These are phyloP conservation scores for Corymbia calophylla DNA, from an alignment of 441 rosid species.

Conservation along the genomic window DNA sequence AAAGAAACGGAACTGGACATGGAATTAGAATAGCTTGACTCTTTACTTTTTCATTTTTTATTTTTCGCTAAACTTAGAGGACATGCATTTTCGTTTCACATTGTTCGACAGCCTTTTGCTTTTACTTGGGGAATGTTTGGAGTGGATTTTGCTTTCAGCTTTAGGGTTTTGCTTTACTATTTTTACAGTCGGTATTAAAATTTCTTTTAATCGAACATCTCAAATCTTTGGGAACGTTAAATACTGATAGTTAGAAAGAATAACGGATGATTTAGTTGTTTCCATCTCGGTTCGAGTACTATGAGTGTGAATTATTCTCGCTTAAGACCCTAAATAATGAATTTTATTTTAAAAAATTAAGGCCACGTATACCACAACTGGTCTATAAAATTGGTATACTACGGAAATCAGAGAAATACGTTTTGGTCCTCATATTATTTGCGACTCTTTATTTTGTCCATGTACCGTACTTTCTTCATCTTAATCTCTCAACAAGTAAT, in stretches of 20 bases:
- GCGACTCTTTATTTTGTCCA: too few relatives aligned
- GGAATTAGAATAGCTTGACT: not conserved
- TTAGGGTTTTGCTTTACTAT: rapidly evolving
- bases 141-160: not conserved
- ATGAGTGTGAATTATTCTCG: not conserved
- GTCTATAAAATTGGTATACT: not conserved
- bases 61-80: not conserved
- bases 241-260: not conserved
- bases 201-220: not conserved
- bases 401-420: too few relatives aligned
- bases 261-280: too few relatives aligned
- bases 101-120: not conserved
- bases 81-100: too few relatives aligned
- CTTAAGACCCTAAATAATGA: not conserved
- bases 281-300: not conserved
- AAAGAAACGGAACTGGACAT: not conserved
- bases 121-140: not conserved
- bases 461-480: too few relatives aligned
- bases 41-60: too few relatives aligned
- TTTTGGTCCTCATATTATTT: too few relatives aligned
- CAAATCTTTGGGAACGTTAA: not conserved
- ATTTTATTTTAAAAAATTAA: not conserved
- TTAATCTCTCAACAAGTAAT: too few relatives aligned
- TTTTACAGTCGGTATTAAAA: not conserved
- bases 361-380: rapidly evolving